Evolutionary conservation across 345 rosid genomes (phyloP).

Genomic region (Eucalyptus marginata): DNA sequence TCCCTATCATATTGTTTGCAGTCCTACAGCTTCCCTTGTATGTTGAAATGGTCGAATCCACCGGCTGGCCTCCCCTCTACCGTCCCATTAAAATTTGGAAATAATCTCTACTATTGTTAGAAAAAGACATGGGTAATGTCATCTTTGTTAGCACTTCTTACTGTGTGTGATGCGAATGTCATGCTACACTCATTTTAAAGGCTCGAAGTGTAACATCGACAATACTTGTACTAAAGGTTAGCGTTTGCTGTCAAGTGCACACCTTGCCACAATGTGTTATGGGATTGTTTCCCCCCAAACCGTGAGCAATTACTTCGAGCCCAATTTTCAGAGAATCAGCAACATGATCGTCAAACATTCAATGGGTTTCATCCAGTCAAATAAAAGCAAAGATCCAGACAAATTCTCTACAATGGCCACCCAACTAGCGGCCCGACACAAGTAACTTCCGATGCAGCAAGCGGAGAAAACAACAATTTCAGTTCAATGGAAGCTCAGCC

Average conservation of each 20-base stretch:
- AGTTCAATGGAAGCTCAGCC: not conserved
- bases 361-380: too few species aligned
- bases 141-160: not conserved
- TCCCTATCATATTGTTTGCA: not conserved
- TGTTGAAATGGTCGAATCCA: not conserved
- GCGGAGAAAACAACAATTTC: not conserved
- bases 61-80: not conserved
- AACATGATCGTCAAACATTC: not conserved
- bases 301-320: not conserved
- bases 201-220: too few species aligned
- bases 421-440: conserved; percentile 11
- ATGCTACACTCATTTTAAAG: not conserved
- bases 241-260: not conserved
- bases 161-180: not conserved
- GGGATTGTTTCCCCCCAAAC: not conserved
- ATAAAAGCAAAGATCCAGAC: too few species aligned
- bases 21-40: not conserved
- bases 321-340: not conserved
- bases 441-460: not conserved
- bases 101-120: not conserved
- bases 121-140: not conserved
- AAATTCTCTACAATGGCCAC: conserved; percentile 1
- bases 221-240: too few species aligned
- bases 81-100: not conserved
- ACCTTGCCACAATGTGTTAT: not conserved